Evolutionary conservation across 306 rosid species (phyloP).

Genomic region (Inga laurina): DNA sequence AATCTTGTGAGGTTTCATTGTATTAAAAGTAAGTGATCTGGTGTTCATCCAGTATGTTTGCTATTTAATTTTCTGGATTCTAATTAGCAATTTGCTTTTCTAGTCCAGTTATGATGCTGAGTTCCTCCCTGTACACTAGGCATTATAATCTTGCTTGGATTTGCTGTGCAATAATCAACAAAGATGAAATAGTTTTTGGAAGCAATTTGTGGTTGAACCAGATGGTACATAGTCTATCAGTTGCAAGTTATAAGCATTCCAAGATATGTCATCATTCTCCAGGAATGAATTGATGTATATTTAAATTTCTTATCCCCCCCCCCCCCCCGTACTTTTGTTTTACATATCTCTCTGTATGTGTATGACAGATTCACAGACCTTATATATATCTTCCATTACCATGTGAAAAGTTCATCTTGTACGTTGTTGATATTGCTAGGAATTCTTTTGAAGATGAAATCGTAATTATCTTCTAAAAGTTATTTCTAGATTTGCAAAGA

Average conservation of each 20-base stretch:
- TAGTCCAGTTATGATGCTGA: background rate
- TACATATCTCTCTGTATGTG: background rate
- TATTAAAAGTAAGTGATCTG: constrained; percentile 10
- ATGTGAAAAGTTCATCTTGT: background rate
- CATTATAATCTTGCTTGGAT: background rate
- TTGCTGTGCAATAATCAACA: background rate
- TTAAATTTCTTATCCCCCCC: background rate
- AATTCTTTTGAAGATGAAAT: too few relatives aligned
- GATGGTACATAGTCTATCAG: background rate
- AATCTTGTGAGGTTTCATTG: background rate
- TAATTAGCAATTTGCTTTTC: constrained; percentile 8
- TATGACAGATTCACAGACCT: background rate
- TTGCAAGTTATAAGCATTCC: background rate
- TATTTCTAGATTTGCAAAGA: too few relatives aligned
- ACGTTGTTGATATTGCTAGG: background rate
- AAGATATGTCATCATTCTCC: background rate
- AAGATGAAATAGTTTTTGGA: constrained; percentile 1
- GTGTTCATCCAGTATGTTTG: background rate
- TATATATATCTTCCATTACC: too few relatives aligned
- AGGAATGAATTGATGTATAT: background rate
- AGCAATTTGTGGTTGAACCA: background rate
- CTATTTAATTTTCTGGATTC: background rate
- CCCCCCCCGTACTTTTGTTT: background rate
- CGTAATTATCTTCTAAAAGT: background rate
- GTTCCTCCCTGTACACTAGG: background rate